Conservation (phyloP, 225 moss, liverwort and hornwort species). For the Antitrichia curtipendula region DNA sequence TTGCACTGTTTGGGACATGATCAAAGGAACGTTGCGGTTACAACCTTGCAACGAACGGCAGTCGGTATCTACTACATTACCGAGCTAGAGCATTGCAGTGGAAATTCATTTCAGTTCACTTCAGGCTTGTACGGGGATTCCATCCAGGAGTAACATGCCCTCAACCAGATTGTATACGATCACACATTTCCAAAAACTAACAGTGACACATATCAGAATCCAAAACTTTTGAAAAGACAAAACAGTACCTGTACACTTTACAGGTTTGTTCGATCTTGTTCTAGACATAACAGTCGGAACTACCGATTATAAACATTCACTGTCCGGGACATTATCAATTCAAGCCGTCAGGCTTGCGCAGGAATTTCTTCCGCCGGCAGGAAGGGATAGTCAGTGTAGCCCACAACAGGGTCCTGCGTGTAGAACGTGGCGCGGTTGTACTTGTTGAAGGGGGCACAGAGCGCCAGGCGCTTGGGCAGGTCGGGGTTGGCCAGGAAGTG, state of each 20-base stretch:
- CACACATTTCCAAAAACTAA: background rate
- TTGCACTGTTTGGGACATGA: too few relatives aligned
- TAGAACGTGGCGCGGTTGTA: slow-evolving; percentile 10
- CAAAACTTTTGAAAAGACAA: too few relatives aligned
- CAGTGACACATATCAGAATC: background rate
- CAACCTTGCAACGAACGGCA: too few relatives aligned
- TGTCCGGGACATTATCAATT: too few relatives aligned
- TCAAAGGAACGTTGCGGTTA: too few relatives aligned
- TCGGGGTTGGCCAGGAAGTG: slow-evolving; percentile 15
- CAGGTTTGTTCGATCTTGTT: background rate
- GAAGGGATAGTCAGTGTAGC: slow-evolving; percentile 23
- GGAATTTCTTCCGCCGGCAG: background rate
- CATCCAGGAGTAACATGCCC: too few relatives aligned
- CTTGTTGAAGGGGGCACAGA: background rate
- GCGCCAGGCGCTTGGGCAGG: slow-evolving; percentile 1
- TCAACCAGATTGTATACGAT: too few relatives aligned
- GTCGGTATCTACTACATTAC: too few relatives aligned
- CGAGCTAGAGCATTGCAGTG: too few relatives aligned
- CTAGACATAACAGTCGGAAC: background rate
- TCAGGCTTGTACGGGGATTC: too few relatives aligned
- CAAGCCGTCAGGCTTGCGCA: background rate
- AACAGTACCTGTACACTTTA: background rate
- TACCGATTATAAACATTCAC: background rate
- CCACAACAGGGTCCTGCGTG: slow-evolving; percentile 17
- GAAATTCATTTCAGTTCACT: too few relatives aligned